Evolutionary conservation across 2,329 filamentous ascomycete genomes (phyloP).

Genomic region (Epichloe gansuensis): DNA sequence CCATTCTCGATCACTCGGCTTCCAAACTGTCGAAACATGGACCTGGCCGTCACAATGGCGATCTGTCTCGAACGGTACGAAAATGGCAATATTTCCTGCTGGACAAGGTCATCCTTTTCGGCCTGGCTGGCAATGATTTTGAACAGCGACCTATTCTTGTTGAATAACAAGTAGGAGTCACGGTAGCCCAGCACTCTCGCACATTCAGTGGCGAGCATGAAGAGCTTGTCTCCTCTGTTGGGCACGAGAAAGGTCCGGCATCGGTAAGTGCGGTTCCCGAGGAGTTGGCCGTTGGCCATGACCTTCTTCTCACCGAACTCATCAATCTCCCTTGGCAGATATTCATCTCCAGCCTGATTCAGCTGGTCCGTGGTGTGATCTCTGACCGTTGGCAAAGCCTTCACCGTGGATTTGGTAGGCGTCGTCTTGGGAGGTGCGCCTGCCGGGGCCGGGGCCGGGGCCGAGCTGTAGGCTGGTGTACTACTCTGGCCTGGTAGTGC

Average conservation of each 20-base stretch:
- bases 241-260: slow-evolving; percentile 91
- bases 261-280: slow-evolving; percentile 76
- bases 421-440: slow-evolving; percentile 63
- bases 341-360: slow-evolving; percentile 80
- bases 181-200: slow-evolving; percentile 86
- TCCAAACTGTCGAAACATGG: slow-evolving; percentile 98
- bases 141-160: slow-evolving; percentile 92
- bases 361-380: slow-evolving; percentile 97
- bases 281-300: slow-evolving; percentile 65
- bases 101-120: slow-evolving; percentile 93
- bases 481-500: slow-evolving; percentile 31
- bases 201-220: slow-evolving; percentile 98
- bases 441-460: slow-evolving; percentile 26
- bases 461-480: slow-evolving; percentile 26
- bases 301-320: slow-evolving; percentile 94
- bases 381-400: slow-evolving; percentile 87
- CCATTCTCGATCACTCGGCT: slow-evolving; percentile 87
- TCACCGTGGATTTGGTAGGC: slow-evolving; percentile 72
- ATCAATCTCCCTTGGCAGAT: slow-evolving; percentile 85
- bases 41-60: slow-evolving; percentile 90
- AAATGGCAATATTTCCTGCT: slow-evolving; percentile 90
- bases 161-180: slow-evolving; percentile 96
- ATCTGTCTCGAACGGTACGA: slow-evolving; percentile 98
- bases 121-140: slow-evolving; percentile 96
- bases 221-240: slow-evolving; percentile 81